Conservation (phyloP, 108 stramenopile species). For the Conticribra weissflogii region DNA sequence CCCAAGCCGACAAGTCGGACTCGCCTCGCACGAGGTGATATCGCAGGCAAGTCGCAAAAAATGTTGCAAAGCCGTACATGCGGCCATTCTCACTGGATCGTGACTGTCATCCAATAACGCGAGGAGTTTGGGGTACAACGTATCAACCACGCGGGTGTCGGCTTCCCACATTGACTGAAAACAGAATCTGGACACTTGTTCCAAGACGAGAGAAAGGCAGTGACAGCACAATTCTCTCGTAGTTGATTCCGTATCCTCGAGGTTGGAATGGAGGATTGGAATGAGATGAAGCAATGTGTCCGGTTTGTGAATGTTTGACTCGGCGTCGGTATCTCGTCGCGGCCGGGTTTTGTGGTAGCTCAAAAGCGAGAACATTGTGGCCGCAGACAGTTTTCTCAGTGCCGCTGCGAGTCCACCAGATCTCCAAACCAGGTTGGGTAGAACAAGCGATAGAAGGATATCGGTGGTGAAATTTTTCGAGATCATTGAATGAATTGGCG, state of each 20-base stretch:
- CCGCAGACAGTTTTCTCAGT: slow-evolving; percentile 34
- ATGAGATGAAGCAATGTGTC: slow-evolving; percentile 30
- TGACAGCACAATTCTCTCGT: slow-evolving; percentile 40
- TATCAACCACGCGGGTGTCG: slow-evolving; percentile 19
- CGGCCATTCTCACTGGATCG: slow-evolving; percentile 37
- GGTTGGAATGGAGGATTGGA: slow-evolving; percentile 42
- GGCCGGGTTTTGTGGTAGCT: not conserved
- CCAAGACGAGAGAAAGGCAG: slow-evolving; percentile 31
- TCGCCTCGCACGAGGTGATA: slow-evolving; percentile 4
- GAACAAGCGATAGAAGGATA: slow-evolving; percentile 30
- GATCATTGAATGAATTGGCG: not conserved
- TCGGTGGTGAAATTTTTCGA: slow-evolving; percentile 20
- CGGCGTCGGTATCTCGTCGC: not conserved
- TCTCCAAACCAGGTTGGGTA: slow-evolving; percentile 47
- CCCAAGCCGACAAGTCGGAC: slow-evolving; percentile 6
- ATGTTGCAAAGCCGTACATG: slow-evolving; percentile 15
- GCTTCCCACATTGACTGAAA: slow-evolving; percentile 26
- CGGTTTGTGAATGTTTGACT: slow-evolving; percentile 2
- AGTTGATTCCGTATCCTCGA: slow-evolving; percentile 40
- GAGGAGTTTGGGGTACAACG: slow-evolving; percentile 28
- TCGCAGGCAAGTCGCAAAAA: slow-evolving; percentile 8
- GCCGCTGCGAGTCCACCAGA: slow-evolving; percentile 38
- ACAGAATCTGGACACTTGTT: slow-evolving; percentile 9
- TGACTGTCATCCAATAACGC: slow-evolving; percentile 40
- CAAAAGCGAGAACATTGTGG: slow-evolving; percentile 42